These are phyloP conservation scores for Aureobasidium sp. DNA, from an alignment of 2,329 filamentous ascomycete genomes.

Conservation along the genomic window DNA sequence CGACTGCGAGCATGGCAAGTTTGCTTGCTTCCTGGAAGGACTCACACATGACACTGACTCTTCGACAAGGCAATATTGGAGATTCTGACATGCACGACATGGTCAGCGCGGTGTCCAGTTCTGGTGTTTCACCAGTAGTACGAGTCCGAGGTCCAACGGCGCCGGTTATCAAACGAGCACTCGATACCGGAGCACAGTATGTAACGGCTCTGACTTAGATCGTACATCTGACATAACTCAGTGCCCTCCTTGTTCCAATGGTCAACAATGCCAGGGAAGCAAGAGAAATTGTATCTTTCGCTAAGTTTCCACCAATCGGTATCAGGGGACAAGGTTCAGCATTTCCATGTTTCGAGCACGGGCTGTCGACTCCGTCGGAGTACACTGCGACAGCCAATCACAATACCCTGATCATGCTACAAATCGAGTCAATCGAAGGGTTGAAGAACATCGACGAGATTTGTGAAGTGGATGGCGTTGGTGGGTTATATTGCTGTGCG, in stretches of 20 bases:
- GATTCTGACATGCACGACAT: slow-evolving; percentile 49
- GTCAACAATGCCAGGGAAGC: slow-evolving; percentile 47
- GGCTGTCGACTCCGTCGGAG: slow-evolving; percentile 36
- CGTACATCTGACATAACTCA: slow-evolving; percentile 28
- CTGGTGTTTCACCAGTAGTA: slow-evolving; percentile 36
- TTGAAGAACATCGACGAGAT: slow-evolving; percentile 40
- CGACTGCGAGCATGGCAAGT: slow-evolving; percentile 48
- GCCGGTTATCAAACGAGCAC: slow-evolving; percentile 52
- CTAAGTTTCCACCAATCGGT: slow-evolving; percentile 50
- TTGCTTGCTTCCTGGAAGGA: too few species aligned
- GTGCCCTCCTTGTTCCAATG: slow-evolving; percentile 46
- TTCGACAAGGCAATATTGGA: slow-evolving; percentile 51
- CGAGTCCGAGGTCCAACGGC: slow-evolving; percentile 47
- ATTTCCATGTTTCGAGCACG: slow-evolving; percentile 52
- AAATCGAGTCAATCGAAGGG: slow-evolving; percentile 39
- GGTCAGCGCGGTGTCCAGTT: slow-evolving; percentile 39
- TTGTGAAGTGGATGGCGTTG: slow-evolving; percentile 44
- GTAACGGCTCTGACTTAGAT: background rate
- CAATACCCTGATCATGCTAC: slow-evolving; percentile 42
- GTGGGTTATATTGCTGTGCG: background rate
- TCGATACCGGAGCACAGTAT: slow-evolving; percentile 45
- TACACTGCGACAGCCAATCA: slow-evolving; percentile 49
- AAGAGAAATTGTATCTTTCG: slow-evolving; percentile 40
- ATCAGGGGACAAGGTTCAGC: slow-evolving; percentile 48
- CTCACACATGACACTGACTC: too few species aligned